Base-by-base conservation (phyloP, 805 yeast genomes). In the Candida koratica region DNA sequence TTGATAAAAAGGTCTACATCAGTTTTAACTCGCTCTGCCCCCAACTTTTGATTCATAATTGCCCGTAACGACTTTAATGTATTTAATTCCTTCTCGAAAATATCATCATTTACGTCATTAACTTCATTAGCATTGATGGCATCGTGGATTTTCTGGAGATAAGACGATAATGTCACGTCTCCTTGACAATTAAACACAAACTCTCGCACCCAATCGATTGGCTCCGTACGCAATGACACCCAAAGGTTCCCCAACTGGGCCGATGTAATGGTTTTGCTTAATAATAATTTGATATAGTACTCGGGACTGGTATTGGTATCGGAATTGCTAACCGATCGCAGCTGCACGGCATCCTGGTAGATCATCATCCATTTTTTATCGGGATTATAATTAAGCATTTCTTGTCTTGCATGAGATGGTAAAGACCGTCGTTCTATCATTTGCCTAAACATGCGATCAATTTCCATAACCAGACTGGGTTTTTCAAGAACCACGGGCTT, bases 141-240 rank as follows among this genome's bases (percentile, higher is more conserved):
- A 32, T 77, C 79, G 38, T 73, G 75, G 28, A 93, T 49, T 38
- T 63, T 61, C 17, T 51, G 48, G 35, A 67, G 62, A 24, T 77
- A 78, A 11, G 79, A 75, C 6, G 86, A 77, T 35, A 93, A 69
- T 0, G 87, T 84, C 6, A 81, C 72, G 41, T 83, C 87, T 7
- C 97, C 97, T 55, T 86, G 94, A 28, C 76, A 71, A 34, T 71
- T 77, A 42, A 56, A 63, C n/a, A 87, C 68, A 49, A 93, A 93
- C 15, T 67, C 70, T 32, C 75, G 69, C 0, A 86, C 93, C 97
- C 97, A 90, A 38, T 62, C 70, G 13, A 67, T 63, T 16, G 89
- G 88, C 54, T 90, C 97, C 0, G 97, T 87, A 45, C 97, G 77
- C 28, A 90, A 67, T 31, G 95, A 86, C 5, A 93, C 96, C 84